A percentile compares a stretch with the other conserved stretches of the same genome.
phyloP scores from a whole-genome alignment of 2,329 filamentous ascomycete genomes.

The Alternaria brassicicola region DNA sequence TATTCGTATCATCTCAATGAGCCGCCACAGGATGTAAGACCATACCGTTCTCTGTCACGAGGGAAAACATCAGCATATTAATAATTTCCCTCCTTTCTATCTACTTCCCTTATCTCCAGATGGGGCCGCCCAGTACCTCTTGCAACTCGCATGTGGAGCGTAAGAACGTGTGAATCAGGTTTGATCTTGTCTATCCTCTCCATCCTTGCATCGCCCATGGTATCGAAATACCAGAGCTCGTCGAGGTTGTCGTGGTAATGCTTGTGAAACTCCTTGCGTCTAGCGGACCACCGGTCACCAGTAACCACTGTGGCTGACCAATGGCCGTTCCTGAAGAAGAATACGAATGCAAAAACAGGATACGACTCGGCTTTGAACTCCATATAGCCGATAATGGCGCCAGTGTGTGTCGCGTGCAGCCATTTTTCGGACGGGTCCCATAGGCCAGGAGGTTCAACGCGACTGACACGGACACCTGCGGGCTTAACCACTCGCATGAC shows the following conservation, averaged over 20 bases:
- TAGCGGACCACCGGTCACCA: background rate
- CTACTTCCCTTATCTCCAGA: background rate
- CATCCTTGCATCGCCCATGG: background rate
- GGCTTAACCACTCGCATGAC: background rate
- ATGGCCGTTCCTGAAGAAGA: constrained; percentile 8
- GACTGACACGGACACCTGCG: background rate
- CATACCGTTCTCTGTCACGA: too few relatives aligned
- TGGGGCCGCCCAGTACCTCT: constrained; percentile 3
- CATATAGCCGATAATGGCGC: constrained; percentile 10
- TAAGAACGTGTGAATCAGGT: background rate
- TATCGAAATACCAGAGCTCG: constrained; percentile 1
- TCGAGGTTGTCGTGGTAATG: constrained; percentile 2
- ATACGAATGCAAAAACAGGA: constrained; percentile 1
- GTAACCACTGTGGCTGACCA: constrained; percentile 5
- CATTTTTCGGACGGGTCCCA: background rate
- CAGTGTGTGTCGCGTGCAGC: constrained; percentile 5
- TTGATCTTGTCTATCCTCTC: background rate
- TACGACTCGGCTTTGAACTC: background rate
- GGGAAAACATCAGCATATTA: background rate
- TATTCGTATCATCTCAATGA: background rate
- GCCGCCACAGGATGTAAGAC: background rate
- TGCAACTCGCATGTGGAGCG: constrained; percentile 2
- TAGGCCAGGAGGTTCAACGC: constrained; percentile 5
- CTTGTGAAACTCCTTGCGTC: constrained; percentile 7
- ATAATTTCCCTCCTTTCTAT: background rate